phyloP scores from a whole-genome alignment of 2,329 filamentous ascomycete species.

The Aspergillus arachidicola region DNA sequence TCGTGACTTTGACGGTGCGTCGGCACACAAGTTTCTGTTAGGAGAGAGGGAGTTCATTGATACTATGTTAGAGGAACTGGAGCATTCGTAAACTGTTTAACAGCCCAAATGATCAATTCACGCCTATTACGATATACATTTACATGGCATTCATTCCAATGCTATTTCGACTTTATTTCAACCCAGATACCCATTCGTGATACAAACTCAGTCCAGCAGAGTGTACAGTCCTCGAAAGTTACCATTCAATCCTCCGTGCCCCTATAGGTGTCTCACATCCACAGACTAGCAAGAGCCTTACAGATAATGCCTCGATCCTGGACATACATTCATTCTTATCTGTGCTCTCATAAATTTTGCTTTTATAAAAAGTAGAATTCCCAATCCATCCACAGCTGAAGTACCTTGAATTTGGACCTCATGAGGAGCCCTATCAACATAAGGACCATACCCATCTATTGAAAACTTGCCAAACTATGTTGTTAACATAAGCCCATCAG shows the following conservation, averaged over 20 bases:
- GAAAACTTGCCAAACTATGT: too few species aligned
- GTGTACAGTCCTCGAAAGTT: background rate
- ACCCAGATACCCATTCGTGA: too few species aligned
- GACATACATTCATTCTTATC: too few species aligned
- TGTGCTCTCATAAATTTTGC: too few species aligned
- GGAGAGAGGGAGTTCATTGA: background rate
- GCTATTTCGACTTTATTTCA: background rate
- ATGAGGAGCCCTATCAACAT: background rate
- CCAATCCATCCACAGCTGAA: too few species aligned
- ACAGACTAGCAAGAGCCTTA: too few species aligned
- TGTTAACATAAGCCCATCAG: background rate
- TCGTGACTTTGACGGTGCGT: background rate
- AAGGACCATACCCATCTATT: background rate
- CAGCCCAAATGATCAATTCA: background rate
- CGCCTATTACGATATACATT: background rate
- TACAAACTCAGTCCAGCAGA: background rate
- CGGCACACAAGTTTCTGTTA: background rate
- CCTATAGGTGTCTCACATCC: too few species aligned
- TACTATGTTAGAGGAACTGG: background rate
- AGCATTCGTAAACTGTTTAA: background rate
- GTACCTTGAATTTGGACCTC: background rate
- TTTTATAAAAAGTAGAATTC: too few species aligned
- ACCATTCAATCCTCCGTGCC: background rate
- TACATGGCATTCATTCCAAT: background rate
- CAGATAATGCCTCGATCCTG: too few species aligned